Percentiles rank a stretch among this genome's conserved stretches.
These are phyloP conservation scores for Penicillium herquei DNA, from an alignment of 495 filamentous ascomycete genomes.

Conservation along the genomic window DNA sequence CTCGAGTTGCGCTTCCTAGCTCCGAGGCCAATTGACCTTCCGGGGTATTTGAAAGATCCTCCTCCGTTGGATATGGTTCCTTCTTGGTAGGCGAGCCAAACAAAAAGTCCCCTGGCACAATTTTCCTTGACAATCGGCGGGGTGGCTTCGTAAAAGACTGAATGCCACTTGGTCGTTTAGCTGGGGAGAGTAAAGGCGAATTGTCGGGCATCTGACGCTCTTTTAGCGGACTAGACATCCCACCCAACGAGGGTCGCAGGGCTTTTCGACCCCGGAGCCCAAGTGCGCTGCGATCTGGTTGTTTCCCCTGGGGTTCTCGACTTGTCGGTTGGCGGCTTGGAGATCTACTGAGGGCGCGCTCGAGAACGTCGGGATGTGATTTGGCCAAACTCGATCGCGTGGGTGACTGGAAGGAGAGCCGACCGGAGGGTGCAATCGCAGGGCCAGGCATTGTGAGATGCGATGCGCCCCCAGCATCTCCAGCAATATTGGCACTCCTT, in stretches of 20 bases:
- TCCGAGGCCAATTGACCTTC: conserved; percentile 43
- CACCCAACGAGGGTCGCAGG: conserved; percentile 37
- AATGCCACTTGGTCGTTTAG: conserved; percentile 31
- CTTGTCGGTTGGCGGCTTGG: conserved; percentile 19
- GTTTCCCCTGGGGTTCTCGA: conserved; percentile 17
- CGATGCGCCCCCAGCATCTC: conserved; percentile 24
- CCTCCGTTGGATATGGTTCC: conserved; percentile 23
- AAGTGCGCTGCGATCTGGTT: conserved; percentile 26
- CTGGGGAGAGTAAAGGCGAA: conserved; percentile 27
- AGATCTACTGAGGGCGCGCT: conserved; percentile 44
- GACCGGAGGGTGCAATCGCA: conserved; percentile 26
- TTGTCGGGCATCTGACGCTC: conserved; percentile 33
- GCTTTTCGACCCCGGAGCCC: conserved; percentile 38
- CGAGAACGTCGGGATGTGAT: conserved; percentile 59
- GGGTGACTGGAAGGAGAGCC: conserved; percentile 64
- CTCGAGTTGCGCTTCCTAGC: conserved; percentile 34
- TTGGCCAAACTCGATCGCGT: conserved; percentile 63
- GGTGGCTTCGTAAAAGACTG: conserved; percentile 43
- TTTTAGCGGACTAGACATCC: conserved; percentile 35
- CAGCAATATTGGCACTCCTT: conserved; percentile 47
- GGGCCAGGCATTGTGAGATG: conserved; percentile 23
- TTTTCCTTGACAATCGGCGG: conserved; percentile 39
- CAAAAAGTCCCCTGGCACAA: conserved; percentile 43
- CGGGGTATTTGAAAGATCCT: conserved; percentile 25
- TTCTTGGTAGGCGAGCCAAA: conserved; percentile 40